Conservation (phyloP, 2,329 filamentous ascomycete genomes). For the Pseudopithomyces maydicus region DNA sequence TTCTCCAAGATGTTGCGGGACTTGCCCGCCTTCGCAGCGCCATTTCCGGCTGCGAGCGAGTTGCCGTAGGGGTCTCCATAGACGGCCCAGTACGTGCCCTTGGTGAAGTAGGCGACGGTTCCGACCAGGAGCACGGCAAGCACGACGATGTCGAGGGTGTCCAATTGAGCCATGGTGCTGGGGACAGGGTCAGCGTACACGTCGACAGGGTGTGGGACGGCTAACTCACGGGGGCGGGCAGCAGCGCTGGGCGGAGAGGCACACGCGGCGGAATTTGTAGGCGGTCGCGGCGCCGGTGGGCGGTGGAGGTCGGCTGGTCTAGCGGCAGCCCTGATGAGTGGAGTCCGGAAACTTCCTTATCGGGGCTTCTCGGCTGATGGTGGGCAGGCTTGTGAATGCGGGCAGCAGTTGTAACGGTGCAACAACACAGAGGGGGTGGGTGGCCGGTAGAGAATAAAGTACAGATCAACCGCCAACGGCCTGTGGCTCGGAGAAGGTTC, state of each 20-base stretch:
- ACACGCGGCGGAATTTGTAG: conserved; percentile 35
- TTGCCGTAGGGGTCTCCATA: conserved; percentile 86
- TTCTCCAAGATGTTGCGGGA: conserved; percentile 93
- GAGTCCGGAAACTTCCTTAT: conserved; percentile 12
- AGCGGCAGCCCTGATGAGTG: conserved; percentile 17
- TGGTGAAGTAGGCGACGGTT: conserved; percentile 95
- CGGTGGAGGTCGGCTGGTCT: conserved; percentile 22
- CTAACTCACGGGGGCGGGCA: conserved; percentile 23
- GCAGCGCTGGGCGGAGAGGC: conserved; percentile 27
- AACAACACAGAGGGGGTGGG: not conserved
- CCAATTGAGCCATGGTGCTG: conserved; percentile 85
- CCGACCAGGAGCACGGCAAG: conserved; percentile 83
- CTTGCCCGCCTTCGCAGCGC: conserved; percentile 75
- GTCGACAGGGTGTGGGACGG: conserved; percentile 16
- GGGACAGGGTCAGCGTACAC: conserved; percentile 8
- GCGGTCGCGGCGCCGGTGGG: conserved; percentile 16
- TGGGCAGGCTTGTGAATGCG: conserved; percentile 6
- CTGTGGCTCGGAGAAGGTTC: not conserved
- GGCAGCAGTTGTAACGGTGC: not conserved
- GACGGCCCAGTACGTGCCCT: conserved; percentile 91
- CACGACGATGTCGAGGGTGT: conserved; percentile 93
- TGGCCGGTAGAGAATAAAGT: too few species aligned
- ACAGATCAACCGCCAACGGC: too few species aligned
- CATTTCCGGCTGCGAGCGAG: conserved; percentile 69
- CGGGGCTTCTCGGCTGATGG: conserved; percentile 13